These are phyloP conservation scores for Colletotrichum kahawae DNA, from an alignment of 2,329 filamentous ascomycete genomes.

Conservation along the genomic window DNA sequence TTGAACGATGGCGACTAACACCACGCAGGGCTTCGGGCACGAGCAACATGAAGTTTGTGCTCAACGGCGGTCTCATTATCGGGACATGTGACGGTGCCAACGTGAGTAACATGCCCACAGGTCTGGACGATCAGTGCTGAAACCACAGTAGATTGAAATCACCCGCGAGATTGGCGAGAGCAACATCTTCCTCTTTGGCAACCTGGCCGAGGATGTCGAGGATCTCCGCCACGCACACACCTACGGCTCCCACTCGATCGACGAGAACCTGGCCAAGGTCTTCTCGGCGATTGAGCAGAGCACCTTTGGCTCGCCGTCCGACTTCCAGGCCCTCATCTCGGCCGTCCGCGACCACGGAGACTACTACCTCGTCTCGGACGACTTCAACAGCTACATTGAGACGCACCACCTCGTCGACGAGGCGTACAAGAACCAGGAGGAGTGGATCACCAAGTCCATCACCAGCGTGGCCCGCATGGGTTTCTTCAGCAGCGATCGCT, in stretches of 20 bases:
- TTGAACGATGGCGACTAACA: conserved; percentile 12
- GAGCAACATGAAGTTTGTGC: conserved; percentile 99
- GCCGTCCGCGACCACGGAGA: conserved; percentile 93
- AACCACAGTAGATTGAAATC: conserved; percentile 77
- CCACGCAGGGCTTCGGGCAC: conserved; percentile 71
- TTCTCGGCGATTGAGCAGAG: conserved; percentile 83
- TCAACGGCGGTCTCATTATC: conserved; percentile 97
- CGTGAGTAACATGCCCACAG: conserved; percentile 57
- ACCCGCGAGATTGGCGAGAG: conserved; percentile 95
- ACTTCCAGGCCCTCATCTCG: conserved; percentile 83
- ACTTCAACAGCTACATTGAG: conserved; percentile 93
- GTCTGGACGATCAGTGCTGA: conserved; percentile 10
- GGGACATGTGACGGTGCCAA: conserved; percentile 98
- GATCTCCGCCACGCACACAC: conserved; percentile 90
- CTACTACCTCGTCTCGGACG: conserved; percentile 96
- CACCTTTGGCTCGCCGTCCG: conserved; percentile 78
- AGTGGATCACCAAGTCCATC: conserved; percentile 92
- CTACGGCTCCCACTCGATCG: conserved; percentile 80
- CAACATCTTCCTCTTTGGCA: conserved; percentile 99
- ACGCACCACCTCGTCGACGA: conserved; percentile 92
- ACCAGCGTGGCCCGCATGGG: conserved; percentile 91
- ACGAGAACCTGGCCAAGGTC: conserved; percentile 78
- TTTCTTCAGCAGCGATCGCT: conserved; percentile 94
- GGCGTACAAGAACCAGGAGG: conserved; percentile 88
- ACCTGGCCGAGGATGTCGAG: conserved; percentile 93